Evolutionary conservation across 2,329 filamentous ascomycete species (phyloP), one percentile per base, ranked within the genome.

Genomic region (Falciphora oryzae): DNA sequence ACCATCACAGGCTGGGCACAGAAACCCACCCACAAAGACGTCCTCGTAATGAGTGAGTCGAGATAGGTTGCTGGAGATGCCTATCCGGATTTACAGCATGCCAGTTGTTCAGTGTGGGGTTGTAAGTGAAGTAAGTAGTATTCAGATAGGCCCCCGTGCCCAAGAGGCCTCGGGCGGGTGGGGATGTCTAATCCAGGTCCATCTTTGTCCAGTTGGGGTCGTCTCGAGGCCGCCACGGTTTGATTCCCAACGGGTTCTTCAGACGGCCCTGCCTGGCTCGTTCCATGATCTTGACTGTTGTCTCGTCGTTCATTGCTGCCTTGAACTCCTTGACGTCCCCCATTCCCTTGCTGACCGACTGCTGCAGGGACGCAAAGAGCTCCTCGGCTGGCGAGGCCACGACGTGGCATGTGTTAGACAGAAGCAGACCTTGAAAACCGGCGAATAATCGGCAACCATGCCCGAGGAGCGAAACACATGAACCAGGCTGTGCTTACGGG

Each of bases 141-240:
- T 53, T 53, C 22, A n/a, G 44, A 53, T 25, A 53, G 3, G 18
- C 44, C 22, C 7, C 18, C 22, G 3, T 53, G 22, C 22, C 22
- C 11, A 10, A n/a, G n/a, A n/a, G 44, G 32, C 6, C 32, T 32
- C 32, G 32, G 32, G 32, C 5, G 11, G 32, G 38, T 16, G 13
- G 38, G 44, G 44, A 22, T 31, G 31, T 32, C 32, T 25, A 63
- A 27, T 63, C 62, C n/a, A 63, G 35, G 27, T 58, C 32, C 62
- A 63, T 64, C 22, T 57, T 74, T 66, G 83, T 80, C 85, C 86
- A 89, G 67, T 85, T 79, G 2, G 86, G 84, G 65, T 88, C 79
- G 50, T 89, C 83, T 64, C 78, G 80, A 27, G 84, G 79, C 61
- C 78, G 80, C 86, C 86, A 89, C 2, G 82, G 80, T 68, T 80